phyloP scores from a whole-genome alignment of 1,139 yeast species.

The Cylindricascospora bacillispora region DNA sequence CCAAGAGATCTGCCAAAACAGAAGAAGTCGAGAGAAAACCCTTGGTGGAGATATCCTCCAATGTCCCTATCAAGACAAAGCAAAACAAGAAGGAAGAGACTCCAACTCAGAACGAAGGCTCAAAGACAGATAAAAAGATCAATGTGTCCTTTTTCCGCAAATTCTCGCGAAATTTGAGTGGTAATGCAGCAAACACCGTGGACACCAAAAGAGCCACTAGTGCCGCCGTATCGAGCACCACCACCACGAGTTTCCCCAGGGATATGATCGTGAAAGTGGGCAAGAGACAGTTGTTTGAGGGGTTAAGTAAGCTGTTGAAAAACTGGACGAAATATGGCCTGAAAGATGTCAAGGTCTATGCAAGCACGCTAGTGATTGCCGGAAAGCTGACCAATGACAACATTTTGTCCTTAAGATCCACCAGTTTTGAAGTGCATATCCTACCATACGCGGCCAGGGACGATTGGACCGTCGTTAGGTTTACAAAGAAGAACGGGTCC shows the following conservation, averaged over 20 bases:
- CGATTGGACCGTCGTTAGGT: conserved; percentile 37
- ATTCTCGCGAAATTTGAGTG: conserved; percentile 34
- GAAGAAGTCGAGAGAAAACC: conserved; percentile 1
- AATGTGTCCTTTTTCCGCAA: conserved; percentile 41
- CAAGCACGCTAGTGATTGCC: conserved; percentile 34
- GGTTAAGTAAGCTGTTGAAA: conserved; percentile 46
- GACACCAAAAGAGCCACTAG: too few species aligned
- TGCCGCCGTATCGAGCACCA: conserved; percentile 25
- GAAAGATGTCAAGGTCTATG: conserved; percentile 40
- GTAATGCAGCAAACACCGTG: too few species aligned
- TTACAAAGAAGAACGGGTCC: conserved; percentile 55
- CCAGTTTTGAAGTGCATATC: conserved; percentile 48
- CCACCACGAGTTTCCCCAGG: conserved; percentile 22
- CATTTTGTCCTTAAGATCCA: conserved; percentile 49
- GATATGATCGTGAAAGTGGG: conserved; percentile 23
- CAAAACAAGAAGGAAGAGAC: conserved; percentile 11
- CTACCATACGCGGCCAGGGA: conserved; percentile 19
- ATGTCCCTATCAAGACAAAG: too few species aligned
- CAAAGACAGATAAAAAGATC: conserved; percentile 10
- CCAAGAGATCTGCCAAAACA: not conserved
- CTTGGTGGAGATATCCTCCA: conserved; percentile 3
- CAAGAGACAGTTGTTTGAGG: conserved; percentile 44
- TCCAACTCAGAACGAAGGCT: not conserved
- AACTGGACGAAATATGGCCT: conserved; percentile 67
- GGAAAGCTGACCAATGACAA: conserved; percentile 53